Evolutionary conservation across 176 grass and related monocot genomes (phyloP), one percentile per base, ranked within the genome.

Genomic region (Alopecurus myosuroides): DNA sequence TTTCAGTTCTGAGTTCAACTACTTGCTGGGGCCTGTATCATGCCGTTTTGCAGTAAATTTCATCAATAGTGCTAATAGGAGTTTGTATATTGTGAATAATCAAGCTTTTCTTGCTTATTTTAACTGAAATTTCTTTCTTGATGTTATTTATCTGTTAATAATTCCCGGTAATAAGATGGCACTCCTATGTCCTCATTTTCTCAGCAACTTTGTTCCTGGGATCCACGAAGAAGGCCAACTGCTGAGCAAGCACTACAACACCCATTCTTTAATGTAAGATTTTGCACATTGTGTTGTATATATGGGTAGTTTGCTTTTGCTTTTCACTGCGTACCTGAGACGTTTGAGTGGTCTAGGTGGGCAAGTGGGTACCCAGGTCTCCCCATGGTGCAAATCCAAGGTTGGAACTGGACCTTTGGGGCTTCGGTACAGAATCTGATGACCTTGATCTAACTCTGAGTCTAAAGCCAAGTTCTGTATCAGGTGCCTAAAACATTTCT

Each of bases 151-250:
- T 75, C 0, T 35, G 46, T 37, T 45, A 70, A 29, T 79, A 67
- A 57, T 79, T 79, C 7, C 44, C 22, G 42, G 66, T 80, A 33
- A 65, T 91, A 80, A 72, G 62, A 37, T 62, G 35, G 1, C 71
- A 35, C 17, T 61, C n/a, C 64, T 88, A 45, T 74, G 8, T 33
- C 53, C 2, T 85, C 34, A 64, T 82, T 80, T 73, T 57, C 1
- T 25, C 50, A 97, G 95, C 86, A 88, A 91, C 86, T 97, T 67
- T 97, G 95, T 53, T 97, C 92, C 57, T 97, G 95, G 95, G 92
- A 97, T 88, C 95, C 90, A 11, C 84, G 18, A 80, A 93, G 85
- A 73, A 92, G 95, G 84, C 92, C 95, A 86, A 94, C 86, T 57
- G 92, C 90, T 51, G 95, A 97, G 82, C 92, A 97, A 88, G 77